Conservation (phyloP, 2,329 filamentous ascomycete genomes). For the Bretziella fagacearum region DNA sequence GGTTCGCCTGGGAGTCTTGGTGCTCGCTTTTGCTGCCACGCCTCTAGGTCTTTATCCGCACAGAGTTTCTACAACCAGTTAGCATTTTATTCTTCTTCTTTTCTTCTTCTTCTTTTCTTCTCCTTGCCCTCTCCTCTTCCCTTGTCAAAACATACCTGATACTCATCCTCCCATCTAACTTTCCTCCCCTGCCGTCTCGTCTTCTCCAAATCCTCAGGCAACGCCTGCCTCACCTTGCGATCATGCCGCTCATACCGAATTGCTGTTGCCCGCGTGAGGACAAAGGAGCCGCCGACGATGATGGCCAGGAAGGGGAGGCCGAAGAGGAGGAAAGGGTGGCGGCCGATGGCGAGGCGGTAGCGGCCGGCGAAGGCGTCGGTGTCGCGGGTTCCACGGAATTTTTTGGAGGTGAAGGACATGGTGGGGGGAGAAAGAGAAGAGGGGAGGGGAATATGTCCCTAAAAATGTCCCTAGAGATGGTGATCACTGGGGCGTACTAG, state of each 20-base stretch:
- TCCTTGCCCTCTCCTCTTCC: neutral
- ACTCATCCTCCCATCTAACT: conserved; percentile 71
- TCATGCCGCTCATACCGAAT: conserved; percentile 89
- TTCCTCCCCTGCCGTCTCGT: conserved; percentile 53
- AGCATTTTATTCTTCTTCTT: neutral
- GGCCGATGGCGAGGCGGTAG: conserved; percentile 60
- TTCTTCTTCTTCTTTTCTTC: neutral
- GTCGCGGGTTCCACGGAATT: conserved; percentile 35
- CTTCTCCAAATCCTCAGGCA: conserved; percentile 70
- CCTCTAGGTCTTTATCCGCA: conserved; percentile 68
- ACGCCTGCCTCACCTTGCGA: conserved; percentile 70
- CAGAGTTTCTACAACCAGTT: conserved; percentile 13
- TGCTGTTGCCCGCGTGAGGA: conserved; percentile 84
- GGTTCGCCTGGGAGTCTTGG: conserved; percentile 77
- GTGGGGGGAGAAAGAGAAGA: too few relatives aligned
- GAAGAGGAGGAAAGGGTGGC: conserved; percentile 80
- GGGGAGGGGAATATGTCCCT: too few relatives aligned
- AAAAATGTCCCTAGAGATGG: too few relatives aligned
- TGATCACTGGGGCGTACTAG: too few relatives aligned
- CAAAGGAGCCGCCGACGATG: conserved; percentile 84
- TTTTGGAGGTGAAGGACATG: conserved; percentile 10
- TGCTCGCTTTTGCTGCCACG: conserved; percentile 94
- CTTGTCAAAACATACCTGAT: conserved; percentile 48
- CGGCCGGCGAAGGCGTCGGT: conserved; percentile 51
- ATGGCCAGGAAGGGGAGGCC: conserved; percentile 82